These are phyloP conservation scores for Eremothecium cymbalariae DNA, from an alignment of 1,139 yeast genomes.

Conservation along the genomic window DNA sequence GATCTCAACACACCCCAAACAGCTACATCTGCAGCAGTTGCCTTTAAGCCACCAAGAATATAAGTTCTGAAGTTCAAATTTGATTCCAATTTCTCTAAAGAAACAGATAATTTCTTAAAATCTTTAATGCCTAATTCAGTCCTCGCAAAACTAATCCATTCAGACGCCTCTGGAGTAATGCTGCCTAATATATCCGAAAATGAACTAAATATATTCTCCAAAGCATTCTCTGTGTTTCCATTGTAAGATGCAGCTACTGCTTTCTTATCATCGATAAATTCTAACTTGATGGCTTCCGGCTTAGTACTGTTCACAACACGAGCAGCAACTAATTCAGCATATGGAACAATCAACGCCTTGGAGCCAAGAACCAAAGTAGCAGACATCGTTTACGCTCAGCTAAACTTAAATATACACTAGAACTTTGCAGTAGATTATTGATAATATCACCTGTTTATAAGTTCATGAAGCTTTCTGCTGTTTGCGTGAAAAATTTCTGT, in stretches of 20 bases:
- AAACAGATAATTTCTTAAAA: slow-evolving; percentile 72
- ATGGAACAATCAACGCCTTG: slow-evolving; percentile 76
- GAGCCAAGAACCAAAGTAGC: slow-evolving; percentile 61
- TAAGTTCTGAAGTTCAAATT: slow-evolving; percentile 82
- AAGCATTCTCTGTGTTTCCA: slow-evolving; percentile 34
- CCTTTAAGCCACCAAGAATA: slow-evolving; percentile 50
- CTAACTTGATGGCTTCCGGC: slow-evolving; percentile 49
- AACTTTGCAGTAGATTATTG: no score
- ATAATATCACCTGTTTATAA: no score
- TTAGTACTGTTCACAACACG: slow-evolving; percentile 54
- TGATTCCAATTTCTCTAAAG: slow-evolving; percentile 72
- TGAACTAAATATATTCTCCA: slow-evolving; percentile 40
- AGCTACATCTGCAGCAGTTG: slow-evolving; percentile 73
- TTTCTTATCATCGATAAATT: slow-evolving; percentile 60
- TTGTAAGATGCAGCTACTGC: slow-evolving; percentile 34
- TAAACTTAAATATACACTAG: no score
- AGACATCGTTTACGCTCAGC: slow-evolving; percentile 19
- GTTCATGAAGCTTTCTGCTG: no score
- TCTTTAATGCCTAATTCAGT: slow-evolving; percentile 71
- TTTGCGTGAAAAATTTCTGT: no score
- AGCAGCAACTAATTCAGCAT: slow-evolving; percentile 73
- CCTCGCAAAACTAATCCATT: slow-evolving; percentile 65
- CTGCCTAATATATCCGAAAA: slow-evolving; percentile 39
- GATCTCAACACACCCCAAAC: slow-evolving; percentile 93
- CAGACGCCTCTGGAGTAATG: slow-evolving; percentile 34